phyloP scores from a whole-genome alignment of 1,284 basidiomycete species.

The Lignosus rhinocerotis region DNA sequence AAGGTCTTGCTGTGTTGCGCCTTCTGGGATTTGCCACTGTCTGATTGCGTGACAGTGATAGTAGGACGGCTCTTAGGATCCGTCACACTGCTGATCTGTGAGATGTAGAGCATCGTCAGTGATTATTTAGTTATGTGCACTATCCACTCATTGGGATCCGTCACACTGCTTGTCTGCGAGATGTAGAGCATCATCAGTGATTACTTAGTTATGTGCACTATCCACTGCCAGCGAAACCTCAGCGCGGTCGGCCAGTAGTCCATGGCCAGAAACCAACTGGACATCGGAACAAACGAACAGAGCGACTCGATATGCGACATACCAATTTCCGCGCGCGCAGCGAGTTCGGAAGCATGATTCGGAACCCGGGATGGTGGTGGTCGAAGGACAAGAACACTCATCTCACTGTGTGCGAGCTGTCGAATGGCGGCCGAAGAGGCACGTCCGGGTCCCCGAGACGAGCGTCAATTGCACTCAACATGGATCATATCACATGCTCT shows the following conservation, averaged over 20 bases:
- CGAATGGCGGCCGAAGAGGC: background rate
- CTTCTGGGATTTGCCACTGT: background rate
- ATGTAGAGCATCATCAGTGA: background rate
- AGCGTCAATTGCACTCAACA: background rate
- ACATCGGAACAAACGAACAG: background rate
- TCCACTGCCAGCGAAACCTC: background rate
- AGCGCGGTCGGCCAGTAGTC: background rate
- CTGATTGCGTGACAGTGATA: slow-evolving; percentile 1
- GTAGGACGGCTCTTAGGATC: slow-evolving; percentile 5
- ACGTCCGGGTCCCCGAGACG: background rate
- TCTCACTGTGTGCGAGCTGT: background rate
- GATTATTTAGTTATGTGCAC: background rate
- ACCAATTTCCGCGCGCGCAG: slow-evolving; percentile 5
- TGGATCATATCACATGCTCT: background rate
- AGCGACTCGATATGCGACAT: background rate
- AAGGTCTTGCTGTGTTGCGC: slow-evolving; percentile 38
- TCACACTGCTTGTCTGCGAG: slow-evolving; percentile 6
- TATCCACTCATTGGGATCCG: slow-evolving; percentile 1
- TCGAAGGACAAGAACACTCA: background rate
- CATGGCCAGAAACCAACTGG: background rate
- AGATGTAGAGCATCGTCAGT: background rate
- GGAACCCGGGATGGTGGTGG: slow-evolving; percentile 1
- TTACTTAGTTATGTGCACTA: background rate
- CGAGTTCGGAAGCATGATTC: slow-evolving; percentile 3
- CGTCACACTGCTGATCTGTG: slow-evolving; percentile 8